phyloP scores from a whole-genome alignment of 78 protist species.

The Dictyostelium purpureum region DNA sequence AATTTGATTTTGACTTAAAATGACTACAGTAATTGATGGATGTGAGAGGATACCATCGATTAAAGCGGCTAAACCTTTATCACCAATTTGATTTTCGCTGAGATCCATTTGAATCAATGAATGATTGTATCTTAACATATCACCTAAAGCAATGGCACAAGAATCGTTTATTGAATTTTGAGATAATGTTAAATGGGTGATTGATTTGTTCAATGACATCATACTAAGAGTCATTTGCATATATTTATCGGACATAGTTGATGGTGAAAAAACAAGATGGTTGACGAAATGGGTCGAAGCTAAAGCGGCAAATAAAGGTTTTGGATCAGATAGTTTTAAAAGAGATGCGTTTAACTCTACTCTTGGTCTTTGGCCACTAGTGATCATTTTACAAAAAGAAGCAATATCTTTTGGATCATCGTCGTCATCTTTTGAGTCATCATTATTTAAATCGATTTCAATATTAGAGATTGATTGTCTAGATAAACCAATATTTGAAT shows the following conservation, averaged over 20 bases:
- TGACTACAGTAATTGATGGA: constrained; percentile 42
- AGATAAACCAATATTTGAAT: neutral
- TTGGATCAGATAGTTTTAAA: constrained; percentile 34
- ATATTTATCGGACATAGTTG: constrained; percentile 28
- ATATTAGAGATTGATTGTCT: neutral
- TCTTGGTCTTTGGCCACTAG: constrained; percentile 32
- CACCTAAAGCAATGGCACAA: constrained; percentile 53
- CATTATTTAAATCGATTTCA: neutral
- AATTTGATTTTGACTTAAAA: constrained; percentile 19
- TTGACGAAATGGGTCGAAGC: constrained; percentile 21
- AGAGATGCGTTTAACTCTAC: constrained; percentile 8
- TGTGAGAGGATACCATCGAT: constrained; percentile 63
- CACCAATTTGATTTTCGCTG: constrained; percentile 15
- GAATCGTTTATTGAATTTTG: constrained; percentile 20
- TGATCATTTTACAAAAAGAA: neutral
- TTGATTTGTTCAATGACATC: constrained; percentile 13
- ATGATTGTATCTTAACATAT: constrained; percentile 48
- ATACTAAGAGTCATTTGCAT: constrained; percentile 25
- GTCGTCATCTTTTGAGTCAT: constrained; percentile 1
- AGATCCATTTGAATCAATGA: constrained; percentile 49
- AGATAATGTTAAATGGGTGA: constrained; percentile 5
- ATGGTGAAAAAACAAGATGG: constrained; percentile 28
- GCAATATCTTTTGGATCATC: constrained; percentile 45
- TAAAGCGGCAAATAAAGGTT: constrained; percentile 36
- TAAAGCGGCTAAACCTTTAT: neutral